phyloP scores from a whole-genome alignment of 345 rosid genomes.

The Draba incana region DNA sequence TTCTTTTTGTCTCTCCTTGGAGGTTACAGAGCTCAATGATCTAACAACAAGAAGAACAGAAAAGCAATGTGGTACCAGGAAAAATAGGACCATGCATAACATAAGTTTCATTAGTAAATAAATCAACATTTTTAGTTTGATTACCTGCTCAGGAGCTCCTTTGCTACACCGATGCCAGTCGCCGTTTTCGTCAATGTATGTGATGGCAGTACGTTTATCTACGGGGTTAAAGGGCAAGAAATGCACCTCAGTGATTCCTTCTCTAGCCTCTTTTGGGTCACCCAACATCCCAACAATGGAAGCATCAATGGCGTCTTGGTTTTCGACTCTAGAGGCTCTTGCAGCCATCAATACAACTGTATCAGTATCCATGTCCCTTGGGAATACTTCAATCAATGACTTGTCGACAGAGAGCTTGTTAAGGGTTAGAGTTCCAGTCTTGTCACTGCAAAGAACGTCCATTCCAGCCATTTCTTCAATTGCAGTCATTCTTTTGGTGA shows the following conservation, averaged over 20 bases:
- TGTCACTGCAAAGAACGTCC: slow-evolving; percentile 97
- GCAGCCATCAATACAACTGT: slow-evolving; percentile 67
- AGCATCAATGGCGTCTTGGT: slow-evolving; percentile 98
- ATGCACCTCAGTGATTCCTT: slow-evolving; percentile 82
- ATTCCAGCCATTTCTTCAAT: slow-evolving; percentile 98
- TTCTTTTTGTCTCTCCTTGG: slow-evolving; percentile 53
- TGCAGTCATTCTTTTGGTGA: slow-evolving; percentile 97
- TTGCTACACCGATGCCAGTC: slow-evolving; percentile 88
- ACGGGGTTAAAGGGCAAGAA: slow-evolving; percentile 96
- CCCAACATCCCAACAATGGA: slow-evolving; percentile 87
- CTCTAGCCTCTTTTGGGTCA: slow-evolving; percentile 92
- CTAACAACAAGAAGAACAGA: slow-evolving; percentile 36
- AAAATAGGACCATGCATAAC: not conserved
- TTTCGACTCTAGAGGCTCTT: slow-evolving; percentile 87
- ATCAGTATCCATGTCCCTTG: slow-evolving; percentile 47
- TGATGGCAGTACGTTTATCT: slow-evolving; percentile 92
- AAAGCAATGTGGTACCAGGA: not conserved
- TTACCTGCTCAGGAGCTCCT: slow-evolving; percentile 95
- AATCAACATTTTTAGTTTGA: not conserved
- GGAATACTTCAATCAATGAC: slow-evolving; percentile 73
- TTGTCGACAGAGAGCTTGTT: slow-evolving; percentile 94
- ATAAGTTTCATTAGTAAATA: not conserved
- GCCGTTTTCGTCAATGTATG: slow-evolving; percentile 67
- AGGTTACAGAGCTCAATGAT: slow-evolving; percentile 79
- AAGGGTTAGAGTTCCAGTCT: slow-evolving; percentile 93